These are phyloP conservation scores for Clitocybe nebularis DNA, from an alignment of 1,284 basidiomycete genomes.

Conservation along the genomic window DNA sequence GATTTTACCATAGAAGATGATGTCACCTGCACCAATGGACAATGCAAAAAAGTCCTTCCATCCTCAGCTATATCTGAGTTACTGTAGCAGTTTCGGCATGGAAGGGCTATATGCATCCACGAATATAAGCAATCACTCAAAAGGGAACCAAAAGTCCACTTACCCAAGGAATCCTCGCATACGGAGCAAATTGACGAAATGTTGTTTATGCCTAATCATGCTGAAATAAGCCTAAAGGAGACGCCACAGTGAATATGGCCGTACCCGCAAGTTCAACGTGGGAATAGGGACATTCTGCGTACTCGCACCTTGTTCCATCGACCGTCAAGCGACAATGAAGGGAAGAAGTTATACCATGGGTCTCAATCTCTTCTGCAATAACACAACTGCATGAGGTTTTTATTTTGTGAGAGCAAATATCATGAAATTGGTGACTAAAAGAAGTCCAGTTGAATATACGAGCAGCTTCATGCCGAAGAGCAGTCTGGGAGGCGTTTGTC, in stretches of 20 bases:
- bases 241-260: slow-evolving; percentile 5
- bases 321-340: slow-evolving; percentile 21
- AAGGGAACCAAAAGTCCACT: no score
- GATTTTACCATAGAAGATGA: not conserved
- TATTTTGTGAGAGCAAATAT: slow-evolving; percentile 12
- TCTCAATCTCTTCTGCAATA: slow-evolving; percentile 19
- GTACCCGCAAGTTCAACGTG: slow-evolving; percentile 15
- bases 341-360: slow-evolving; percentile 14
- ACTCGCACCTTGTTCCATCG: slow-evolving; percentile 17
- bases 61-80: slow-evolving; percentile 4
- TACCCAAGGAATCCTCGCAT: slow-evolving; percentile 21
- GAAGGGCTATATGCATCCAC: slow-evolving; percentile 17
- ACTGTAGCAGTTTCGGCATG: slow-evolving; percentile 19
- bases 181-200: slow-evolving; percentile 18
- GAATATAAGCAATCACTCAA: no score
- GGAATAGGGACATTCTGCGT: slow-evolving; percentile 21
- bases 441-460: slow-evolving; percentile 17
- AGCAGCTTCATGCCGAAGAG: slow-evolving; percentile 16
- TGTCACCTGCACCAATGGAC: slow-evolving; percentile 20
- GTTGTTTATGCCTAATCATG: slow-evolving; percentile 4
- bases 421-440: slow-evolving; percentile 5
- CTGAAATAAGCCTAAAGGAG: not conserved
- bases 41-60: slow-evolving; percentile 14
- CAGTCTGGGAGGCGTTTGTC: slow-evolving; percentile 5
- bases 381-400: slow-evolving; percentile 18